Conservation (phyloP, 1,284 basidiomycete species). For the Malassezia brasiliensis region DNA sequence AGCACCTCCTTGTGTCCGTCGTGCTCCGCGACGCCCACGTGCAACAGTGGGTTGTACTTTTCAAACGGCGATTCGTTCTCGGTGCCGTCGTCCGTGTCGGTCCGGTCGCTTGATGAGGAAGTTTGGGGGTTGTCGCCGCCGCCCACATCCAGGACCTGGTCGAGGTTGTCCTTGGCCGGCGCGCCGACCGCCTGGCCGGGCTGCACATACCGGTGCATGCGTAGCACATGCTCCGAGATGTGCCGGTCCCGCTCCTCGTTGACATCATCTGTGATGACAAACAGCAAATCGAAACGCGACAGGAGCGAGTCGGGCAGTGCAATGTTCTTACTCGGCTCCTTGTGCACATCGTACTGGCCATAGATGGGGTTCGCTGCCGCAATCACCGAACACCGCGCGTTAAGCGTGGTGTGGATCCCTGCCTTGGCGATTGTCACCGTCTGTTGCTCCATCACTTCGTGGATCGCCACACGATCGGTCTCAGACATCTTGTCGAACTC, state of each 20-base stretch:
- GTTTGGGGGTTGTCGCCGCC: constrained; percentile 19
- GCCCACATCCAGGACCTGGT: constrained; percentile 49
- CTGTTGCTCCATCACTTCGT: constrained; percentile 98
- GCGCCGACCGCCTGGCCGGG: constrained; percentile 82
- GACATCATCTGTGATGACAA: constrained; percentile 95
- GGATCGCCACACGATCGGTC: constrained; percentile 96
- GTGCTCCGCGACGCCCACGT: constrained; percentile 59
- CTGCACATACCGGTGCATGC: constrained; percentile 93
- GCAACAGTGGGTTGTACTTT: constrained; percentile 90
- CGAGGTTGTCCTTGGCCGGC: constrained; percentile 75
- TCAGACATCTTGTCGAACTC: constrained; percentile 99
- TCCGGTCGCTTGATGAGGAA: neutral
- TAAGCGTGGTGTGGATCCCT: constrained; percentile 94
- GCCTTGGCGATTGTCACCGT: constrained; percentile 99
- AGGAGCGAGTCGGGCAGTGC: constrained; percentile 94
- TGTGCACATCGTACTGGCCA: constrained; percentile 98
- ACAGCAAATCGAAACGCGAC: constrained; percentile 96
- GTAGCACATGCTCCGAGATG: constrained; percentile 94
- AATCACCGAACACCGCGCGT: constrained; percentile 93
- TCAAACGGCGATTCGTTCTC: constrained; percentile 55
- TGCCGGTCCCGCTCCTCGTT: constrained; percentile 85
- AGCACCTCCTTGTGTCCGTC: constrained; percentile 62
- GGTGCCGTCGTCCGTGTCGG: neutral
- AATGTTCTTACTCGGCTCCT: constrained; percentile 97
- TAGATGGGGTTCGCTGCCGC: constrained; percentile 99